Conservation (phyloP, 495 filamentous ascomycete species). For the Delitschia confertaspora region DNA sequence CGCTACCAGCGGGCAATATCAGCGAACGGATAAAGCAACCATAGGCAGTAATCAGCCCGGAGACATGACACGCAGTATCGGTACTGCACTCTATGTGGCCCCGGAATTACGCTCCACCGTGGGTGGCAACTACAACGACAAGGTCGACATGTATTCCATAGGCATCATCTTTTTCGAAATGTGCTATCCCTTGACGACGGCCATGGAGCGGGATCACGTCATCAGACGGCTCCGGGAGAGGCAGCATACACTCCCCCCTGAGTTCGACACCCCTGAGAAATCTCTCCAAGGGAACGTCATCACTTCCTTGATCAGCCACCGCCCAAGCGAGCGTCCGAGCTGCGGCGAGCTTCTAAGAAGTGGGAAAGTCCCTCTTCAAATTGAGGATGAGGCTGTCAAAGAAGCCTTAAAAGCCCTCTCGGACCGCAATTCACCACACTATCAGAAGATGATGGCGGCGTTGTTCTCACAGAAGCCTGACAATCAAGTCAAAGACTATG, state of each 20-base stretch:
- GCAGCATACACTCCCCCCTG: conserved; percentile 57
- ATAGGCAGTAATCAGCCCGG: conserved; percentile 38
- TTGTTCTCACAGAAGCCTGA: conserved; percentile 64
- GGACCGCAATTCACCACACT: conserved; percentile 77
- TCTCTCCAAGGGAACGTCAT: conserved; percentile 67
- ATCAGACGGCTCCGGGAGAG: conserved; percentile 61
- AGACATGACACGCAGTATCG: conserved; percentile 75
- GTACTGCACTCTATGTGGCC: conserved; percentile 91
- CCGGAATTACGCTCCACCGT: conserved; percentile 73
- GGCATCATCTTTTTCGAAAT: conserved; percentile 99
- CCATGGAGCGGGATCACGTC: conserved; percentile 80
- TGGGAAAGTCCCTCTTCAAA: conserved; percentile 78
- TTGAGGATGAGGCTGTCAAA: conserved; percentile 84
- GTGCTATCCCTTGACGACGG: conserved; percentile 70
- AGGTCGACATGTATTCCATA: conserved; percentile 97
- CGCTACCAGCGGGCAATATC: conserved; percentile 76
- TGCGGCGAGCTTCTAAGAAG: conserved; percentile 76
- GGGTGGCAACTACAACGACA: conserved; percentile 72
- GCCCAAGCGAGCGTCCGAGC: conserved; percentile 72
- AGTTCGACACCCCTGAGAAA: conserved; percentile 69
- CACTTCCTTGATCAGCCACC: conserved; percentile 68
- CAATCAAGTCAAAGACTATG: conserved; percentile 70
- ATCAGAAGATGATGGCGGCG: conserved; percentile 75
- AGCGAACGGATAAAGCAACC: conserved; percentile 40
- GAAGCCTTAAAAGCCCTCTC: conserved; percentile 70